Percentiles rank a stretch among this genome's conserved stretches.
Conservation (phyloP, 441 rosid species). For the Corymbia citriodora region DNA sequence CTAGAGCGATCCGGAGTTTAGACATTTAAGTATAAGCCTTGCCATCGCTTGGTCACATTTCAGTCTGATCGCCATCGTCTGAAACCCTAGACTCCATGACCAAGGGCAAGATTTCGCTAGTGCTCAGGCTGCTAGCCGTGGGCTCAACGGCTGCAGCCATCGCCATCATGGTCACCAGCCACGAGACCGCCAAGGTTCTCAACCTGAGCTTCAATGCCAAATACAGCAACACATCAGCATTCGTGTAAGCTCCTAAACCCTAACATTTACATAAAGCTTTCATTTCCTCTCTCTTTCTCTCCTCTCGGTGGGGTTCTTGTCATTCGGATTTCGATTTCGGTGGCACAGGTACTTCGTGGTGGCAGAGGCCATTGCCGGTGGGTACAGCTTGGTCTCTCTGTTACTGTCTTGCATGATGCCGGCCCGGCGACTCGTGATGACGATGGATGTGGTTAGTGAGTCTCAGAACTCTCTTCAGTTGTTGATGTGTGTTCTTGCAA, state of each 20-base stretch:
- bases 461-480: not conserved
- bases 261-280: not conserved
- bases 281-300: not conserved
- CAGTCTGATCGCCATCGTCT: not conserved
- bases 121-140: conserved; percentile 39
- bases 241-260: conserved; percentile 24
- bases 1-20: not conserved
- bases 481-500: not conserved
- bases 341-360: conserved; percentile 37
- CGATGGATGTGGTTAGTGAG: conserved; percentile 34
- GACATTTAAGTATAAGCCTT: not conserved
- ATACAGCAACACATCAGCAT: conserved; percentile 38
- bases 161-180: conserved; percentile 39
- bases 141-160: conserved; percentile 37
- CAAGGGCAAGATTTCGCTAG: conserved; percentile 11
- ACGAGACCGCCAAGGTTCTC: conserved; percentile 36
- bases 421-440: conserved; percentile 19
- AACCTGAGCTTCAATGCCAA: conserved; percentile 52
- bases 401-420: conserved; percentile 18
- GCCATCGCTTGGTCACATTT: rapidly evolving
- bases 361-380: conserved; percentile 42
- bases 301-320: not conserved
- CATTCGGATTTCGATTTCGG: not conserved
- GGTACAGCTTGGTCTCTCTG: conserved; percentile 23
- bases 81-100: conserved; percentile 11